Conservation (phyloP, 73 alveolate species). For the Paramecium tetraurelia region DNA sequence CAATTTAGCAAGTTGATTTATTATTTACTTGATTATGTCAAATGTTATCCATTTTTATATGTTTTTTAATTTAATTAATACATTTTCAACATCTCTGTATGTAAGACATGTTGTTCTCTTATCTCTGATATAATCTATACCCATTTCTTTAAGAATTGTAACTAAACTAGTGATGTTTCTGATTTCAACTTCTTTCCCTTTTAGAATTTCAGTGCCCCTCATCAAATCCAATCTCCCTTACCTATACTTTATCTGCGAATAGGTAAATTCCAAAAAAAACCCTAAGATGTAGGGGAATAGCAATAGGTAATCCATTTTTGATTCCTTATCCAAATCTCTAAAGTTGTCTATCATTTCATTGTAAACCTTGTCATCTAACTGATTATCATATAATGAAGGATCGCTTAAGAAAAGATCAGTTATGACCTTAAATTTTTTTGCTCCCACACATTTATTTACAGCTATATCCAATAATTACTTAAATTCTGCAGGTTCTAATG, state of each 20-base stretch:
- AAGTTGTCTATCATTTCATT: background rate
- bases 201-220: background rate
- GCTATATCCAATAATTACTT: background rate
- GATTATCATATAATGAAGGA: background rate
- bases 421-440: background rate
- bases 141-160: slow-evolving; percentile 37
- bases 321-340: background rate
- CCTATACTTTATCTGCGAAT: background rate
- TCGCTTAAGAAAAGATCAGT: background rate
- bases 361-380: background rate
- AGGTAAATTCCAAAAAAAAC: slow-evolving; percentile 15
- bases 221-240: slow-evolving; percentile 13
- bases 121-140: slow-evolving; percentile 19
- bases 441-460: background rate
- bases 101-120: background rate
- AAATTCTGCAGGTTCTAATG: background rate
- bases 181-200: slow-evolving; percentile 16
- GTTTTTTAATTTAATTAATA: background rate
- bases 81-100: slow-evolving; percentile 21
- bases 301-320: background rate
- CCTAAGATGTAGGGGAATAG: background rate
- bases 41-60: slow-evolving; percentile 37
- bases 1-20: background rate
- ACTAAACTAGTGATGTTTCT: background rate
- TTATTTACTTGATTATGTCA: background rate